Conservation (phyloP, 2,329 filamentous ascomycete species). For the Cercospora zeina region DNA sequence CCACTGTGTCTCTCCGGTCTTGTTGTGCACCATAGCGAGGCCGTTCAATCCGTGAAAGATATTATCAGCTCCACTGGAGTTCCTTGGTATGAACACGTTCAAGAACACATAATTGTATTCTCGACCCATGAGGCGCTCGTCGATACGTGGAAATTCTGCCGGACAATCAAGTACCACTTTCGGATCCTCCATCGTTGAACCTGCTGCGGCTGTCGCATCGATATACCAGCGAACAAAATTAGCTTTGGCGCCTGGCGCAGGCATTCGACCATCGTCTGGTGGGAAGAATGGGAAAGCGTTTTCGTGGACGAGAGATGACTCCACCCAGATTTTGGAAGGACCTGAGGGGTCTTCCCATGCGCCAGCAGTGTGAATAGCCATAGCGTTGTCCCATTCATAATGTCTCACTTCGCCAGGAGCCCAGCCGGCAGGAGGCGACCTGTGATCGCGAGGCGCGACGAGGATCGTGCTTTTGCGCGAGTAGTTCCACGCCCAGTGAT, state of each 20-base stretch:
- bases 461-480: conserved; percentile 32
- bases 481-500: conserved; percentile 45
- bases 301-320: conserved; percentile 44
- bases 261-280: conserved; percentile 38
- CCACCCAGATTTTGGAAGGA: conserved; percentile 42
- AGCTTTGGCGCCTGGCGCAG: conserved; percentile 42
- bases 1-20: conserved; percentile 37
- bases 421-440: conserved; percentile 27
- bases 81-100: conserved; percentile 42
- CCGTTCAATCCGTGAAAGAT: conserved; percentile 34
- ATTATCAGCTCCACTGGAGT: conserved; percentile 39
- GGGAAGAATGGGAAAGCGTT: conserved; percentile 51
- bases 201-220: conserved; percentile 39
- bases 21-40: conserved; percentile 24
- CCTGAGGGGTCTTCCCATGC: conserved; percentile 43
- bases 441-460: conserved; percentile 30
- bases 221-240: conserved; percentile 49
- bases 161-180: conserved; percentile 42
- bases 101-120: conserved; percentile 46
- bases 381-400: conserved; percentile 34
- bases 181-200: conserved; percentile 36
- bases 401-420: conserved; percentile 23
- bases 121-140: conserved; percentile 48
- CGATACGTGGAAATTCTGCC: conserved; percentile 49
- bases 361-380: conserved; percentile 48